Conservation (phyloP, 2,329 filamentous ascomycete species). For the Xylaria hypoxylon region DNA sequence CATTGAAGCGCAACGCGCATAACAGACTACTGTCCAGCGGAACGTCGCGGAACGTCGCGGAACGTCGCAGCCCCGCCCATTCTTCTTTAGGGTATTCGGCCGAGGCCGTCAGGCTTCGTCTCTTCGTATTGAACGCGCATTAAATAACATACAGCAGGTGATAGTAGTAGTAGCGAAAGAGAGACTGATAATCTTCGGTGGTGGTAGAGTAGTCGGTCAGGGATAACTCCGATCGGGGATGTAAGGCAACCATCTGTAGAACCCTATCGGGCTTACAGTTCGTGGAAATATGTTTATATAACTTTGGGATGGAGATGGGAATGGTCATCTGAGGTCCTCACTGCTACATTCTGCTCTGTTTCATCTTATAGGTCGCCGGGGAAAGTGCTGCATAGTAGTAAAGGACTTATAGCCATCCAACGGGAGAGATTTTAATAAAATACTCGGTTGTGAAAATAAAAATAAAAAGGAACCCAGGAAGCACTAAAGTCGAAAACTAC, state of each 20-base stretch:
- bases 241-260: neutral
- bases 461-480: no score
- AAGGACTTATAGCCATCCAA: no score
- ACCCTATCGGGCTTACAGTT: conserved; percentile 5
- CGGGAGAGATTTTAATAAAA: no score
- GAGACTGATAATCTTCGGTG: neutral
- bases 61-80: conserved; percentile 13
- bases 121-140: neutral
- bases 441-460: no score
- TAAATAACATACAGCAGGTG: neutral
- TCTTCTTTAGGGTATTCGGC: conserved; percentile 25
- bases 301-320: conserved; percentile 6
- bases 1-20: conserved; percentile 13
- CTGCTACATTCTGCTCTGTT: neutral
- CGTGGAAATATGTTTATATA: conserved; percentile 29
- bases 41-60: conserved; percentile 18
- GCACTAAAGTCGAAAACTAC: no score
- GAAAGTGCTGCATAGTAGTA: no score
- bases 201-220: conserved; percentile 21
- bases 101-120: conserved; percentile 6
- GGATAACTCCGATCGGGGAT: neutral
- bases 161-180: neutral
- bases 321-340: conserved; percentile 7
- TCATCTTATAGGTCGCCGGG: neutral
- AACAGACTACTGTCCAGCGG: conserved; percentile 6